phyloP scores from a whole-genome alignment of 2,329 filamentous ascomycete genomes.

The Trichoderma sp. region DNA sequence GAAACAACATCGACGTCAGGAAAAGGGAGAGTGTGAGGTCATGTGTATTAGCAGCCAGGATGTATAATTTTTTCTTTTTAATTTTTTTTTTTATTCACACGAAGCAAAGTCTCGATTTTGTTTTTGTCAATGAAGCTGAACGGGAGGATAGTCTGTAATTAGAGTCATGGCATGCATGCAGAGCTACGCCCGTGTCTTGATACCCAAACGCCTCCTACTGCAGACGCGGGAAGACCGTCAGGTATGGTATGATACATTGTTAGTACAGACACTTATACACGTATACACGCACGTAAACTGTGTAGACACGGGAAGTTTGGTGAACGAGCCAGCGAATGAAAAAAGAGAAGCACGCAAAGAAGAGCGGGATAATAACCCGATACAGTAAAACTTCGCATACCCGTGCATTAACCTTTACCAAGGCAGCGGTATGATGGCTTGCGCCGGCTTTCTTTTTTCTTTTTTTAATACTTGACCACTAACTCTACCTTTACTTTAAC shows the following conservation, averaged over 20 bases:
- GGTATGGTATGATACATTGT: not conserved
- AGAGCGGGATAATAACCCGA: not conserved
- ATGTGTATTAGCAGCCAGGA: not conserved
- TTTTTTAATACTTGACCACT: not conserved
- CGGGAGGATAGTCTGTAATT: not conserved
- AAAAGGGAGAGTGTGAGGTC: not conserved
- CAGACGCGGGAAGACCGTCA: not conserved
- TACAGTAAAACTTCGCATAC: not conserved
- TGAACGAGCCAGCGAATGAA: too few species aligned
- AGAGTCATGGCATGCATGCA: not conserved
- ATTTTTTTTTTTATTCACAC: not conserved
- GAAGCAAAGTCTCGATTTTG: not conserved
- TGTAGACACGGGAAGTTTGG: too few species aligned
- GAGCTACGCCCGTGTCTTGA: not conserved
- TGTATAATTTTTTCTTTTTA: not conserved
- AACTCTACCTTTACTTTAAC: not conserved
- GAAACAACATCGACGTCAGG: not conserved
- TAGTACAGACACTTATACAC: not conserved
- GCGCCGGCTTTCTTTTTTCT: not conserved
- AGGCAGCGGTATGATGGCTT: slow-evolving; percentile 1
- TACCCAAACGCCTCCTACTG: not conserved
- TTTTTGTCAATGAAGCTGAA: not conserved
- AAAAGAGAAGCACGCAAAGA: too few species aligned
- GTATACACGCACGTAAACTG: too few species aligned
- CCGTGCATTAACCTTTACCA: not conserved